Base-by-base conservation (phyloP, 306 rosid genomes). In the Urtica urens region DNA sequence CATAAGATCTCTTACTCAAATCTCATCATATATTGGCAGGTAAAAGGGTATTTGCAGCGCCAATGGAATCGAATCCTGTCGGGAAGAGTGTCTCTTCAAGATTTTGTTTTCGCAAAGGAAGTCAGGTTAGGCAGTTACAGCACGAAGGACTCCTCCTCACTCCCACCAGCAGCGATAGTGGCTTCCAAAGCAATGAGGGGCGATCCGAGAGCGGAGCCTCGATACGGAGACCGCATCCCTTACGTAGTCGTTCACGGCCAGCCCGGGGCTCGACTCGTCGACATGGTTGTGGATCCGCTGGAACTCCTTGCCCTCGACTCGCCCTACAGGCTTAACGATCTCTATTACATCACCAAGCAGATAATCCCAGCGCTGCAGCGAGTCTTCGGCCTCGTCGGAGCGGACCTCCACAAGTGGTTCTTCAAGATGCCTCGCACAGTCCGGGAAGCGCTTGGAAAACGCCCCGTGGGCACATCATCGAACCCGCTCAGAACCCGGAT, bases 111-210 rank as follows among this genome's bases (percentile, higher is more conserved):
- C 72, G 90, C 95, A 45, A 88, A 88, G 71, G 97, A 88, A 79
- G 95, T 88, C 64, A 82, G 93, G 51, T 46, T 84, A 48, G 97
- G 95, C 51, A 78, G 83, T 51, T 88, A 88, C 68, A 70, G 82
- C 51, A 50, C 74, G 15, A 80, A 79, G 74, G 62, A 46, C 18
- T 28, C 72, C 41, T 76, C 93, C n/a, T 78, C 83, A 41, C 90
- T 88, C 68, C 97, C 95, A 64, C 95, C 97, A 16, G 93, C 93
- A 20, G 97, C 97, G 63, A 79, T 88, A 72, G 97, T 88, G 34
- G 95, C 97, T 59, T 65, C 78, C 13, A 88, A 88, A 72, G 97
- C 95, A 23, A 84, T 74, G 86, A 78, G 74, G 70, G 55, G 55
- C 49, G 95, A 88, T 61, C 95, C 79, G 22, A 81, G 97, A 71